A percentile compares a stretch with the other conserved stretches of the same genome.
Evolutionary conservation across 164 flowering plant species (phyloP).

Genomic region (Vitis amurensis): DNA sequence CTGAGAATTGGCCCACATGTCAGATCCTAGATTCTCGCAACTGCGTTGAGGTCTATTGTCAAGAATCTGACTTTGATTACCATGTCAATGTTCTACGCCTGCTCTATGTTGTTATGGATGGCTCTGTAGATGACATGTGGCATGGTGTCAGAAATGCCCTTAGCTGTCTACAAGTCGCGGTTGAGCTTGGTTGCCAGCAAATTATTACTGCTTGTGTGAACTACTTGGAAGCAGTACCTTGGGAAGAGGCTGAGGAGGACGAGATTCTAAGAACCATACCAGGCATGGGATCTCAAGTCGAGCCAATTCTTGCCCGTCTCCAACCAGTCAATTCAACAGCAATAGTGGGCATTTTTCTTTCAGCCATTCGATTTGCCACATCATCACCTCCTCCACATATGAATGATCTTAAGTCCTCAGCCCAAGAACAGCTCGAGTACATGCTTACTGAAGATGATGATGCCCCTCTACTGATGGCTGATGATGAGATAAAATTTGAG

Average conservation of each 20-base stretch:
- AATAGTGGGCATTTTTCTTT: constrained; percentile 51
- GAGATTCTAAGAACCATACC: constrained; percentile 76
- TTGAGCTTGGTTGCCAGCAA: constrained; percentile 60
- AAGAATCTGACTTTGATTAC: constrained; percentile 68
- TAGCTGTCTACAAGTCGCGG: constrained; percentile 71
- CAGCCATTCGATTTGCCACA: constrained; percentile 80
- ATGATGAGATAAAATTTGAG: constrained; percentile 59
- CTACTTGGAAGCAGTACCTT: constrained; percentile 96
- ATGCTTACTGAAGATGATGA: constrained; percentile 98
- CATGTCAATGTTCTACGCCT: constrained; percentile 69
- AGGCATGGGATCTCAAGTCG: constrained; percentile 59
- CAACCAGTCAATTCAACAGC: constrained; percentile 67
- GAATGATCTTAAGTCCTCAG: constrained; percentile 66
- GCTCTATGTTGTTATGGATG: constrained; percentile 47
- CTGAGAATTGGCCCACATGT: constrained; percentile 93
- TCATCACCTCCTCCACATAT: constrained; percentile 59
- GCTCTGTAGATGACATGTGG: constrained; percentile 39
- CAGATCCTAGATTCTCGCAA: constrained; percentile 87
- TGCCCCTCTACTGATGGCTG: constrained; percentile 60
- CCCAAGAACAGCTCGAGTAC: constrained; percentile 95
- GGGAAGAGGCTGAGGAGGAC: constrained; percentile 98
- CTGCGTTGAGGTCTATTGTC: constrained; percentile 86
- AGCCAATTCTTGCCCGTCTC: constrained; percentile 82
- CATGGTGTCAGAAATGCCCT: constrained; percentile 75
- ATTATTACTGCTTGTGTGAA: constrained; percentile 62